Evolutionary conservation across 2,329 filamentous ascomycete genomes (phyloP).

Genomic region (Calonectria ilicicola): DNA sequence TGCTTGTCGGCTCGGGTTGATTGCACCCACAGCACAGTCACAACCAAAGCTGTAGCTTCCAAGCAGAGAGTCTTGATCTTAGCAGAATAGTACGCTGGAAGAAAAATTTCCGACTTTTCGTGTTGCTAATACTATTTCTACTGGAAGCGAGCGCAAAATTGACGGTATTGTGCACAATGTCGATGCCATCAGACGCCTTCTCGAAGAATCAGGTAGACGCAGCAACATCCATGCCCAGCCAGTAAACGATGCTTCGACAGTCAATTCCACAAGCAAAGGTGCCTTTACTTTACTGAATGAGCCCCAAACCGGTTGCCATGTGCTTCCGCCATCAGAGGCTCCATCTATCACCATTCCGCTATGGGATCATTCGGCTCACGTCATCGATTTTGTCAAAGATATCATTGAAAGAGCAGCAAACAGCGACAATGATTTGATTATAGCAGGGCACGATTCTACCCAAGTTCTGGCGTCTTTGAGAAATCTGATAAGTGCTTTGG

Average conservation of each 20-base stretch:
- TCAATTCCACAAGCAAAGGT: too few species aligned
- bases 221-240: not conserved
- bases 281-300: too few species aligned
- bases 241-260: not conserved
- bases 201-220: slow-evolving; percentile 31
- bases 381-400: slow-evolving; percentile 49
- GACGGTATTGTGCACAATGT: slow-evolving; percentile 49
- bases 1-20: slow-evolving; percentile 47
- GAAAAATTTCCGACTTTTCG: not conserved
- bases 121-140: accelerated
- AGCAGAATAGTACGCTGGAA: slow-evolving; percentile 47
- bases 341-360: not conserved
- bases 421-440: not conserved
- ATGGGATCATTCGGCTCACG: slow-evolving; percentile 49
- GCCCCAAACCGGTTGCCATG: not conserved
- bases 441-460: not conserved
- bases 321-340: not conserved
- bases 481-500: slow-evolving; percentile 17
- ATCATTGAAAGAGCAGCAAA: slow-evolving; percentile 15
- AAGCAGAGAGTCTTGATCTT: slow-evolving; percentile 52
- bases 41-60: slow-evolving; percentile 36
- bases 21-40: slow-evolving; percentile 48
- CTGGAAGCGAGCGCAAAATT: slow-evolving; percentile 51
- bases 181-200: slow-evolving; percentile 46
- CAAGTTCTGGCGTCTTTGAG: slow-evolving; percentile 22